phyloP scores from a whole-genome alignment of 116 monocot genomes.

The Posidonia oceanica region DNA sequence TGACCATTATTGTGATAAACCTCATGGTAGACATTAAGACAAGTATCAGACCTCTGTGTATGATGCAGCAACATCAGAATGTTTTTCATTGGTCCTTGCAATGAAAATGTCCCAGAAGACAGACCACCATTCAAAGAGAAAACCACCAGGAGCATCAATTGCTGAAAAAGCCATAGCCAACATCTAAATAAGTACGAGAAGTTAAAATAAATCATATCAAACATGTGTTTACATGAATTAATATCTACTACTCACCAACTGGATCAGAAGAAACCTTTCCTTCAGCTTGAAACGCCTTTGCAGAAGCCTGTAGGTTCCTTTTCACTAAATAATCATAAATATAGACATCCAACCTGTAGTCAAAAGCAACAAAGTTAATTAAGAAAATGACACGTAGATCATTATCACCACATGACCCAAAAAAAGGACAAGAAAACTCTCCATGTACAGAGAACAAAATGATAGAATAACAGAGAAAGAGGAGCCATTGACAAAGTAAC shows the following conservation, averaged over 20 bases:
- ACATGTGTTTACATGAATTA: background rate
- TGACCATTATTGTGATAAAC: too few relatives aligned
- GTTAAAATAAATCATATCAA: background rate
- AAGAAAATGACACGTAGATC: background rate
- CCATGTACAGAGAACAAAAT: too few relatives aligned
- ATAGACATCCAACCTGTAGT: constrained; percentile 80
- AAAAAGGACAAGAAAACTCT: too few relatives aligned
- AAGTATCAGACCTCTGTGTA: constrained; percentile 50
- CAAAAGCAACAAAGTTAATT: background rate
- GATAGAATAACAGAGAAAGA: too few relatives aligned
- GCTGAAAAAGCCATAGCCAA: background rate
- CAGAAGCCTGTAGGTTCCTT: constrained; percentile 80
- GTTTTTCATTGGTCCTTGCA: constrained; percentile 94
- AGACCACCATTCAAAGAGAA: constrained; percentile 98
- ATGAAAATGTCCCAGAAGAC: constrained; percentile 98
- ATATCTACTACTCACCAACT: constrained; percentile 44
- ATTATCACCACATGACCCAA: too few relatives aligned
- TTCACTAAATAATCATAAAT: constrained; percentile 94
- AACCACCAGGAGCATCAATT: constrained; percentile 96
- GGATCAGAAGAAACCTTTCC: constrained; percentile 87
- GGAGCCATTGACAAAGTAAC: too few relatives aligned
- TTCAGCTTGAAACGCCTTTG: constrained; percentile 94
- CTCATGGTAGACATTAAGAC: too few relatives aligned
- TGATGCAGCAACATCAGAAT: constrained; percentile 83
- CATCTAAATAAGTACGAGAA: background rate